phyloP scores from a whole-genome alignment of 2,329 filamentous ascomycete genomes.

The Aspergillus texensis region DNA sequence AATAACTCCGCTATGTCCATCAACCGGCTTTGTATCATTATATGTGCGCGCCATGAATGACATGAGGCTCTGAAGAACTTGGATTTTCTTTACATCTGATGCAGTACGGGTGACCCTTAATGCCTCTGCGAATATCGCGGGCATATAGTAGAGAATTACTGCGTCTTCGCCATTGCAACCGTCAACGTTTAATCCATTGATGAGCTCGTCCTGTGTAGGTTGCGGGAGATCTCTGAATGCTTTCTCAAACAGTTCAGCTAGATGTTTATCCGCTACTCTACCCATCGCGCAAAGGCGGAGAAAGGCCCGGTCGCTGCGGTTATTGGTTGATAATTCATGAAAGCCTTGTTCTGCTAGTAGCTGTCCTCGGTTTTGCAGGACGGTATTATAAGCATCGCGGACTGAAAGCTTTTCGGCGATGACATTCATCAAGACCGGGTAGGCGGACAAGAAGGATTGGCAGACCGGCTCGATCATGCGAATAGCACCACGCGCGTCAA shows the following conservation, averaged over 20 bases:
- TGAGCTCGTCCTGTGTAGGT: not conserved
- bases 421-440: not conserved
- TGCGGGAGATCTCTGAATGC: slow-evolving; percentile 3
- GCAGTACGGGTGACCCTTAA: not conserved
- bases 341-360: not conserved
- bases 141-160: slow-evolving; percentile 14
- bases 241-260: slow-evolving; percentile 3
- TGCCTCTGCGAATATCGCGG: slow-evolving; percentile 6
- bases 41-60: slow-evolving; percentile 10
- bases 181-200: slow-evolving; percentile 1
- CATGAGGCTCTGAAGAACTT: slow-evolving; percentile 6
- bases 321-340: not conserved
- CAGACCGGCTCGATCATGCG: slow-evolving; percentile 14
- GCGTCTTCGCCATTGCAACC: slow-evolving; percentile 1
- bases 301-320: slow-evolving; percentile 2
- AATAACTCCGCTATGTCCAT: not conserved
- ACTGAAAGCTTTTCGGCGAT: not conserved
- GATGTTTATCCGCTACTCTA: slow-evolving; percentile 6
- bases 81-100: not conserved
- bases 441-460: slow-evolving; percentile 4
- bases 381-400: slow-evolving; percentile 2
- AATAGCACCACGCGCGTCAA: slow-evolving; percentile 8
- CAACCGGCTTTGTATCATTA: not conserved
- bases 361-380: slow-evolving; percentile 3
- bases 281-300: slow-evolving; percentile 11